phyloP scores from a whole-genome alignment of 2,329 filamentous ascomycete species.

The Xylariales sp. region DNA sequence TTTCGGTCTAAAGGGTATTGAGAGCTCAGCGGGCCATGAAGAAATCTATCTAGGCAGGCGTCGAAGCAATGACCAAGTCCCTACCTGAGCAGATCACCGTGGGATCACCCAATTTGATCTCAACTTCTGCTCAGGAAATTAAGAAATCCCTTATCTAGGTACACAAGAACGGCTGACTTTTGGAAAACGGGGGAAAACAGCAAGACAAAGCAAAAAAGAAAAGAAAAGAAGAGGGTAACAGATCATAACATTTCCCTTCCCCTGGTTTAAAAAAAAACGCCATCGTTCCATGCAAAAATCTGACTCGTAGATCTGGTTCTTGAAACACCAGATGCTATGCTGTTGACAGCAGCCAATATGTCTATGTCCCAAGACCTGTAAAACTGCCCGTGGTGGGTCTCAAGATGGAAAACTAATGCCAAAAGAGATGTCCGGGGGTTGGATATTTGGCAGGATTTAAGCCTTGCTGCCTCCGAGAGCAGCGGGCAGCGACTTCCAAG shows the following conservation, averaged over 20 bases:
- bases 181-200: neutral
- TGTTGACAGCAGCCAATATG: slow-evolving; percentile 1
- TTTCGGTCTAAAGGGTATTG: no score
- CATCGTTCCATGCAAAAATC: slow-evolving; percentile 1
- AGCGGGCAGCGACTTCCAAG: slow-evolving; percentile 49
- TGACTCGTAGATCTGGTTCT: neutral
- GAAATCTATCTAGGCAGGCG: no score
- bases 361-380: slow-evolving; percentile 8
- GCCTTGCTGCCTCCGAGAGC: slow-evolving; percentile 37
- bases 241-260: neutral
- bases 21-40: no score
- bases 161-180: neutral
- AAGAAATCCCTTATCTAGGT: neutral
- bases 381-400: neutral
- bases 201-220: neutral
- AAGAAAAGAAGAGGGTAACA: neutral
- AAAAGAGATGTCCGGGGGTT: neutral
- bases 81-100: no score
- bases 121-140: no score
- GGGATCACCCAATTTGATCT: no score
- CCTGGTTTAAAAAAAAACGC: slow-evolving; percentile 1
- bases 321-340: neutral
- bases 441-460: neutral
- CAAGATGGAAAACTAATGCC: slow-evolving; percentile 3
- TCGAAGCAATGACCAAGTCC: no score